Evolutionary conservation across 108 stramenopile species (phyloP), one percentile per base, ranked within the genome.

Genomic region (Asterionellopsis glacialis): DNA sequence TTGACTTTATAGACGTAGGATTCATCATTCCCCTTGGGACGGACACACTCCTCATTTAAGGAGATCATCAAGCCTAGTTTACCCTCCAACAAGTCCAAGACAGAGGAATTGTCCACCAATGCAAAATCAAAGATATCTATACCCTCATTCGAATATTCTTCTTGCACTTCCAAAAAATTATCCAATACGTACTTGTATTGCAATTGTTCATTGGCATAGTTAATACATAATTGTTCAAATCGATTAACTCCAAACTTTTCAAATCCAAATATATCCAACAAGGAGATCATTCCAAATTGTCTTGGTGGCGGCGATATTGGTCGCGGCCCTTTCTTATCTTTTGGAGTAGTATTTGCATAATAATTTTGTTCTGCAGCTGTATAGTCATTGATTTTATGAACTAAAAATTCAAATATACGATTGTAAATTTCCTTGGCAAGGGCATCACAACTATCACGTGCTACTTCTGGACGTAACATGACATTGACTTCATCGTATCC

Each of bases 251-350:
- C 73, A 61, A 99, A 96, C 38, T 84, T 70, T 80, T 99, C 98
- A 68, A 99, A 99, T 15, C 98, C 97, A 72, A 96, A 99, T 45
- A 99, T 99, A 55, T 99, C 98, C 10, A 97, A 71, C 23, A 97
- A 72, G 39, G 88, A 90, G 45, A 97, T 80, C 40, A 83, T 81
- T 13, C 82, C 84, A 55, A 79, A 61, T 10, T 69, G n/a, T n/a
- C 11, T 13, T 13, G 10, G 14, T 18, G 16, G 14, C 50, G 16
- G 19, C 19, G 10, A 13, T 18, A n/a, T 51, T 18, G 10, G 14
- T 18, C 16, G 16, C 16, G 9, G 10, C 27, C 26, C n/a, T 55
- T 27, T 33, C 55, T 10, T 18, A 10, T 18, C 43, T 43, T 43
- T 43, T 43, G 43, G 11, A 43, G 10, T 51, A 10, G 16, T 18